A percentile compares a stretch with the other conserved stretches of the same genome.
phyloP scores from a whole-genome alignment of 306 rosid genomes.

The Begonia fuchsioides region DNA sequence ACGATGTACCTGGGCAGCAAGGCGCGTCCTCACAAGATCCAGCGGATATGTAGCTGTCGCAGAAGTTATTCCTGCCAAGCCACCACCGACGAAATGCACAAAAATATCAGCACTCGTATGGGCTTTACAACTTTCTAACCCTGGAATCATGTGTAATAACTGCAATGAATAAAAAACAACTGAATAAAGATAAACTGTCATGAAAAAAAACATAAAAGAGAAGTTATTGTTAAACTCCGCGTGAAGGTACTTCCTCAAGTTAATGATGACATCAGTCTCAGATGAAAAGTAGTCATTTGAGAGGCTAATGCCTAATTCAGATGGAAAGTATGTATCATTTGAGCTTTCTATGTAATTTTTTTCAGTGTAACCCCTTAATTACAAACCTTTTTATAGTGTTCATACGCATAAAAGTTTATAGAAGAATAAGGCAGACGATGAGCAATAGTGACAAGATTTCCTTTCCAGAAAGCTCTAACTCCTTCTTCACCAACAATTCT shows the following conservation, averaged over 20 bases:
- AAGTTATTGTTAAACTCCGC: too few species aligned
- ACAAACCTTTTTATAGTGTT: slow-evolving; percentile 66
- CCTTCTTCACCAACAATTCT: slow-evolving; percentile 84
- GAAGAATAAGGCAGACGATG: slow-evolving; percentile 94
- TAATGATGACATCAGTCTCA: too few species aligned
- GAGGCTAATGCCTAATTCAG: not conserved
- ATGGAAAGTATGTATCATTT: not conserved
- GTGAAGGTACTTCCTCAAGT: too few species aligned
- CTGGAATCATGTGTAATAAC: slow-evolving; percentile 44
- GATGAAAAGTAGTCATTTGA: not conserved
- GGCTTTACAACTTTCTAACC: slow-evolving; percentile 31
- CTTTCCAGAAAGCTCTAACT: slow-evolving; percentile 94
- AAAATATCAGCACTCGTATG: slow-evolving; percentile 44
- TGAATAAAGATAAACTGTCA: too few species aligned
- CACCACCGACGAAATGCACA: slow-evolving; percentile 75
- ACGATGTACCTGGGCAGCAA: slow-evolving; percentile 77
- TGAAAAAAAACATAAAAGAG: too few species aligned
- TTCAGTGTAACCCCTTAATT: not conserved
- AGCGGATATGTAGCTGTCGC: slow-evolving; percentile 83
- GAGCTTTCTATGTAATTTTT: too few species aligned
- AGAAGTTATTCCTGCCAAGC: slow-evolving; percentile 89
- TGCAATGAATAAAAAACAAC: slow-evolving; percentile 13
- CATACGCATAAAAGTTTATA: slow-evolving; percentile 77
- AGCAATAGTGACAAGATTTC: slow-evolving; percentile 89
- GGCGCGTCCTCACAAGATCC: slow-evolving; percentile 97